Base-by-base conservation (phyloP, 2,329 filamentous ascomycete genomes). In the Didymella segeticola region DNA sequence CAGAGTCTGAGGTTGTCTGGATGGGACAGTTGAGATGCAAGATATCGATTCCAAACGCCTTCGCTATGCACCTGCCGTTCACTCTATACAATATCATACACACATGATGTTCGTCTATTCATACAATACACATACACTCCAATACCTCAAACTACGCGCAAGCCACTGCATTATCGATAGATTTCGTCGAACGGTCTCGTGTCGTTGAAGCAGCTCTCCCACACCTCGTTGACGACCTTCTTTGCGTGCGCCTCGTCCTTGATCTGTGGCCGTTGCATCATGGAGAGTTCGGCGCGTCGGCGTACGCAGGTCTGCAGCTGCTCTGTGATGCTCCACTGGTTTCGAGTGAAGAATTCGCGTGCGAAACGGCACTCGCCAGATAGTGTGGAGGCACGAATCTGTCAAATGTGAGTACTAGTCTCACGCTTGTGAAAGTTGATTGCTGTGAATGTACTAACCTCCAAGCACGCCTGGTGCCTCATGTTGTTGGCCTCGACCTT, bases 101-200 rank as follows among this genome's bases (percentile, higher is more conserved):
- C 19, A 27, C 20, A 25, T 31, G n/a, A 11, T 36, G 11, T 15
- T 15, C 23, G 10, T 17, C 19, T 42, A 38, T 15, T 26, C 10
- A 4, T 3, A 14, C 59, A 15, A 11, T 9, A 43, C 27, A 30
- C 3, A 6, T 5, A 5, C 19, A 22, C 48, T 4, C 10, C 10
- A n/a, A n/a, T n/a, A n/a, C n/a, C n/a, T n/a, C 37, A 17, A n/a
- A 12, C 22, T 10, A 27, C n/a, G 11, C 4, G 11, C 17, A 14
- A 4, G 5, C 9, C 23, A 14, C 9, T 5, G 2, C 1, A 20
- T 43, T 9, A 93, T 74, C 91, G 87, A 75, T 96, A 99, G 47
- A 99, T 92, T 74, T 98, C 93, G 74, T 98, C 92, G 76, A 99
- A 99, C 2, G 95, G 95, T 69, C 95, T 82, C 4, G 93, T 98